Conservation (phyloP, 1,284 basidiomycete species). For the Ustilago cynodontis region DNA sequence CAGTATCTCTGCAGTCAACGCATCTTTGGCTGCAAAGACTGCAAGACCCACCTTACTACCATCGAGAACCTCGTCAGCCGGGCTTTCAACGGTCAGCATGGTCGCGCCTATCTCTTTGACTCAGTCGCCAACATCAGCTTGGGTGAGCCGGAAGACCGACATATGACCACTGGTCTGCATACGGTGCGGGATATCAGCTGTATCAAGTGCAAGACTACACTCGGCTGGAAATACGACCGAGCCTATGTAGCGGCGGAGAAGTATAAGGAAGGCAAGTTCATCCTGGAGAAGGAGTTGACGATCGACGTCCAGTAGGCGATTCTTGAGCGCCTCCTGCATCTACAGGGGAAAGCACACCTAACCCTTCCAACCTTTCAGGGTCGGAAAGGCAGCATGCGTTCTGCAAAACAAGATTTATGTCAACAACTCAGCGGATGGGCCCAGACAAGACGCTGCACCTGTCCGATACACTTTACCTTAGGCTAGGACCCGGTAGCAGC, state of each 20-base stretch:
- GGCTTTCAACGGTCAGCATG: slow-evolving; percentile 82
- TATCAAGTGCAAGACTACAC: slow-evolving; percentile 82
- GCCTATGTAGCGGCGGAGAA: slow-evolving; percentile 90
- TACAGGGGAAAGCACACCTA: background rate
- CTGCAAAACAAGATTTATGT: too few species aligned
- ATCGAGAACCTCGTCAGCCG: slow-evolving; percentile 89
- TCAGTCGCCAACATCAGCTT: slow-evolving; percentile 89
- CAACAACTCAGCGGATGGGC: too few species aligned
- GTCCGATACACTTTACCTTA: background rate
- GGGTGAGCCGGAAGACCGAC: slow-evolving; percentile 87
- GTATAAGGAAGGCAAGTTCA: slow-evolving; percentile 98
- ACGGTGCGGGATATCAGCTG: slow-evolving; percentile 95
- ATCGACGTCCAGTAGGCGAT: slow-evolving; percentile 48
- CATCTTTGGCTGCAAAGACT: slow-evolving; percentile 89
- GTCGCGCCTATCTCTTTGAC: slow-evolving; percentile 91
- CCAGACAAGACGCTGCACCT: too few species aligned
- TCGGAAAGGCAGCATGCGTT: background rate
- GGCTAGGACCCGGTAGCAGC: background rate
- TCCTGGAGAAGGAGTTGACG: slow-evolving; percentile 81
- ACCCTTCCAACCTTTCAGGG: background rate
- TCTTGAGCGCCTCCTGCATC: background rate
- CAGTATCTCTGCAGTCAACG: slow-evolving; percentile 84
- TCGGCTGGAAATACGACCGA: slow-evolving; percentile 98
- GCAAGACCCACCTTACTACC: slow-evolving; percentile 92
- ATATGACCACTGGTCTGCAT: slow-evolving; percentile 97